These are phyloP conservation scores for Dillenia suffruticosa DNA, from an alignment of 164 flowering plant genomes.

Conservation along the genomic window DNA sequence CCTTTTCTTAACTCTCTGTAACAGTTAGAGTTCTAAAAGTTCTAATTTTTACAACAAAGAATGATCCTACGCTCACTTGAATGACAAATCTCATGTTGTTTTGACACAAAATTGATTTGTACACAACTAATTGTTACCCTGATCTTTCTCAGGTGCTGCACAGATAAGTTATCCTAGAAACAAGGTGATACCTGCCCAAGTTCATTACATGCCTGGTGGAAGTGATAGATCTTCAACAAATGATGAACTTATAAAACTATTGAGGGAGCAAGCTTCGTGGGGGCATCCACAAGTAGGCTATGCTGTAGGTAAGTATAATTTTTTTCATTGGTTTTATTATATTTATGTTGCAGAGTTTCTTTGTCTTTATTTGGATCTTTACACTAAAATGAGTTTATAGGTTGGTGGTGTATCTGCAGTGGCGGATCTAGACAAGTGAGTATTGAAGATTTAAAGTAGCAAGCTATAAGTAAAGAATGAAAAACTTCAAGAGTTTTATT, in stretches of 20 bases:
- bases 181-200: constrained; percentile 8
- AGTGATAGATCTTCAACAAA: constrained; percentile 18
- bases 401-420: not conserved
- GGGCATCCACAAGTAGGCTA: constrained; percentile 12
- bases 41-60: no score
- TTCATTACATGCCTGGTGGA: constrained; percentile 4
- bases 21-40: no score
- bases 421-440: no score
- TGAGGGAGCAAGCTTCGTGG: constrained; percentile 34
- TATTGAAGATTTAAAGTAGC: no score
- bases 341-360: not conserved
- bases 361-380: not conserved
- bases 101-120: no score
- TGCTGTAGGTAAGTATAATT: constrained; percentile 11
- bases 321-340: not conserved
- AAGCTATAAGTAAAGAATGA: no score
- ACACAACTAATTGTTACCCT: no score
- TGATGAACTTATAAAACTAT: constrained; percentile 23
- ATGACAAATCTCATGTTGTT: no score
- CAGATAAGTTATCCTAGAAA: not conserved
- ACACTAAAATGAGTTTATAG: not conserved
- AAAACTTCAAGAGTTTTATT: no score
- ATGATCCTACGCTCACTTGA: no score
- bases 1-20: no score
- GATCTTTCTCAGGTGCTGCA: constrained; percentile 3